Evolutionary conservation across 306 rosid species (phyloP).

Genomic region (Gynostemma pentaphyllum): DNA sequence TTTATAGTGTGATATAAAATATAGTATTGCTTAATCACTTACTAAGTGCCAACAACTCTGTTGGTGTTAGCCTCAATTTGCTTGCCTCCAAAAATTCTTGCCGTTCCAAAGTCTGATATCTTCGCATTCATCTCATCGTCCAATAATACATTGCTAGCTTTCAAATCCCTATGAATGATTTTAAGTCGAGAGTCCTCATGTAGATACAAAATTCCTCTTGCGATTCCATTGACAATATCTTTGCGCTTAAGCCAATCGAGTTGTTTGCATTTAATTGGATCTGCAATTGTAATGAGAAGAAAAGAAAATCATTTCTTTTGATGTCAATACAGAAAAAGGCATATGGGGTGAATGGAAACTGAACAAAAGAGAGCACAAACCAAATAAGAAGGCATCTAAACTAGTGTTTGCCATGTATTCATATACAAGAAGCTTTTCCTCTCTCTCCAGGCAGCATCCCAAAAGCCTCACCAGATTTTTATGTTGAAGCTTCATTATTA

Average conservation of each 20-base stretch:
- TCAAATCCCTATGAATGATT: constrained; percentile 44
- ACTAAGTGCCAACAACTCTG: constrained; percentile 43
- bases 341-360: neutral
- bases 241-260: constrained; percentile 29
- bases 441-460: constrained; percentile 35
- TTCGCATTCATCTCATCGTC: constrained; percentile 33
- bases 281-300: constrained; percentile 13
- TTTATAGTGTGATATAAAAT: too few species aligned
- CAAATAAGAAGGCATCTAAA: constrained; percentile 21
- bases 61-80: constrained; percentile 31
- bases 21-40: constrained; percentile 11
- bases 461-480: constrained; percentile 47
- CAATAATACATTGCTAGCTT: constrained; percentile 35
- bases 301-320: neutral
- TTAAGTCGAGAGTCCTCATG: constrained; percentile 42
- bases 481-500: constrained; percentile 25
- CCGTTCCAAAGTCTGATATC: constrained; percentile 43
- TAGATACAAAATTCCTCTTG: constrained; percentile 35
- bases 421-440: constrained; percentile 37
- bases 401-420: constrained; percentile 42
- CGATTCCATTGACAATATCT: constrained; percentile 33
- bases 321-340: neutral
- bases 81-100: constrained; percentile 33
- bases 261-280: constrained; percentile 14
- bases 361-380: constrained; percentile 5